These are phyloP conservation scores for Kurtzmaniella cleridarum DNA, from an alignment of 805 yeast genomes.

Conservation along the genomic window DNA sequence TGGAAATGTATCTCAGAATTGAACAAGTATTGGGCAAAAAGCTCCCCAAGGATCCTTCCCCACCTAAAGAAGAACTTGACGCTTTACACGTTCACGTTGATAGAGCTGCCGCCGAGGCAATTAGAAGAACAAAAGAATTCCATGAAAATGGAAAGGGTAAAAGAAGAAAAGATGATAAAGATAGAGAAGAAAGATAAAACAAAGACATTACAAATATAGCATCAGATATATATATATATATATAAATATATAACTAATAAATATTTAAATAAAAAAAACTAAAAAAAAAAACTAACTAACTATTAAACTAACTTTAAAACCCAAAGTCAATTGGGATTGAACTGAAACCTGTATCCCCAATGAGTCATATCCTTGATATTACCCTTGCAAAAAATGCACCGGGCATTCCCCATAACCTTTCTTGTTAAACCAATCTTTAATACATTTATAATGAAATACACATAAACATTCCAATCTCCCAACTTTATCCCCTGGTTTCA, in stretches of 20 bases:
- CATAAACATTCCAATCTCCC: slow-evolving; percentile 93
- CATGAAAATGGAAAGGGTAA: slow-evolving; percentile 31
- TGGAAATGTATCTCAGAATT: slow-evolving; percentile 81
- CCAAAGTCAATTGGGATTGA: too few relatives aligned
- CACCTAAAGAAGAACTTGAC: slow-evolving; percentile 70
- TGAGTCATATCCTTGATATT: background rate
- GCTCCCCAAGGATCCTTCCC: slow-evolving; percentile 72
- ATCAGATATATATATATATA: slow-evolving; percentile 1
- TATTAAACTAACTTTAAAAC: too few relatives aligned
- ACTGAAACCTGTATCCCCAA: too few relatives aligned
- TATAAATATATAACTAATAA: background rate
- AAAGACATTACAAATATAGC: background rate
- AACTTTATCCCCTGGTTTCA: slow-evolving; percentile 79
- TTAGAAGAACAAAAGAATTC: slow-evolving; percentile 66
- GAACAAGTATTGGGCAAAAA: slow-evolving; percentile 83
- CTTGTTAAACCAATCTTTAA: slow-evolving; percentile 83
- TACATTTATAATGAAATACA: slow-evolving; percentile 87
- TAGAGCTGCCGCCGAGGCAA: slow-evolving; percentile 86
- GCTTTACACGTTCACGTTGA: slow-evolving; percentile 84
- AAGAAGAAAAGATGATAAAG: slow-evolving; percentile 25
- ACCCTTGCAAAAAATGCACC: slow-evolving; percentile 51
- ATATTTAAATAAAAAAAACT: background rate
- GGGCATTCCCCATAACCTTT: slow-evolving; percentile 88
- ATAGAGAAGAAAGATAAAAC: slow-evolving; percentile 26
- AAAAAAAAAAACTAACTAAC: slow-evolving; percentile 1